Percentiles rank a stretch among this genome's conserved stretches.
These are phyloP conservation scores for Macadamia tetraphylla DNA, from an alignment of 164 flowering plant genomes.

Conservation along the genomic window DNA sequence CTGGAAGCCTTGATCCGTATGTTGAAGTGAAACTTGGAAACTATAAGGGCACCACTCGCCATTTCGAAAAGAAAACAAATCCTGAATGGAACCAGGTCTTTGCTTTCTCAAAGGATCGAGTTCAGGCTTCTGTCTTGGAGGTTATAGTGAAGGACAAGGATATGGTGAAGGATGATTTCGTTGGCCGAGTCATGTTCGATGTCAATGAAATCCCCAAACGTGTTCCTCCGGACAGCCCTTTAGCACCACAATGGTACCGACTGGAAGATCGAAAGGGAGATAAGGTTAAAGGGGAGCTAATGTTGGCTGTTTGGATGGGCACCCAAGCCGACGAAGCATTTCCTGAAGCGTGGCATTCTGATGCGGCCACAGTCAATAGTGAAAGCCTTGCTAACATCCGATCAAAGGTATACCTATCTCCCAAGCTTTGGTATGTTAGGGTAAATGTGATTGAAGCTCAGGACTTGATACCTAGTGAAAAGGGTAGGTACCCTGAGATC, in stretches of 20 bases:
- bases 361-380: conserved; percentile 58
- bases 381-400: conserved; percentile 48
- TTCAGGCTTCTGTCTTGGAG: conserved; percentile 71
- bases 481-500: conserved; percentile 51
- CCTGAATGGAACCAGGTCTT: conserved; percentile 86
- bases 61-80: conserved; percentile 66
- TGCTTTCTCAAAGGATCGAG: conserved; percentile 81
- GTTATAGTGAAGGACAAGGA: conserved; percentile 75
- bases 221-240: conserved; percentile 78
- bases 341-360: conserved; percentile 80
- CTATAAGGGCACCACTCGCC: conserved; percentile 64
- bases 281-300: conserved; percentile 62
- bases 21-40: conserved; percentile 81
- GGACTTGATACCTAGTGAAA: conserved; percentile 56
- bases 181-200: conserved; percentile 57
- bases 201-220: conserved; percentile 64
- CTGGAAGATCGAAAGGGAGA: conserved; percentile 51
- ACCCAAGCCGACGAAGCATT: conserved; percentile 88
- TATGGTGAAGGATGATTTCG: conserved; percentile 56
- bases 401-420: conserved; percentile 78
- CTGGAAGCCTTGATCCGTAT: conserved; percentile 77
- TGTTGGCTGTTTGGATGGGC: conserved; percentile 89
- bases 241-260: conserved; percentile 87
- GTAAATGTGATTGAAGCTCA: conserved; percentile 85
- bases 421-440: conserved; percentile 80